Evolutionary conservation across 2,329 filamentous ascomycete species (phyloP), one percentile per base, ranked within the genome.

Genomic region (Diaporthe nobilis): DNA sequence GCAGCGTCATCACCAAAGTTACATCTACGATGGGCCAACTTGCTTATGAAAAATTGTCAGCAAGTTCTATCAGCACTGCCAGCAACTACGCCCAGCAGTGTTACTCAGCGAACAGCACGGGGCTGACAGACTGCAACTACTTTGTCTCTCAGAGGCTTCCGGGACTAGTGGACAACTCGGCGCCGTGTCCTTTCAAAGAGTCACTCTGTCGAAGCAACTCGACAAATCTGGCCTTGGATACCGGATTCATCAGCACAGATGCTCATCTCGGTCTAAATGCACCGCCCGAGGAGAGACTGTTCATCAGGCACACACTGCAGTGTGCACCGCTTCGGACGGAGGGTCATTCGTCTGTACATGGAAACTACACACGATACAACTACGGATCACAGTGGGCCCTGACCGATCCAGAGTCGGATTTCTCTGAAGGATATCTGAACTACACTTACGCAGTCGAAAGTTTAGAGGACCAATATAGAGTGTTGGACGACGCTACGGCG

Each of bases 261-360:
- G 31, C 67, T 0, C 67, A 81, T 28, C 39, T 81, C 3, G 80
- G 79, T 0, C 68, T 81, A 12, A 81, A 80, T 44, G 71, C 75
- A 2, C 78, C 77, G 0, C 22, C 25, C 8, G n/a, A 79, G 1
- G 73, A 81, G 25, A 67, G 78, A 13, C 70, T 80, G 22, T 58
- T 71, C 15, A n/a, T 71, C 7, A 47, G 76, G n/a, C 28, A n/a
- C 22, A 67, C 58, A 2, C 10, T 72, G 22, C 53, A 73, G 1
- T 77, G 76, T 28, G 74, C 74, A 1, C 76, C 74, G 12, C 47
- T 77, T 12, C 34, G 47, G 4, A 77, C 76, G 2, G 44, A 74
- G 20, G 72, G 74, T 1, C 47, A 72, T 12, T 51, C 42, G 3
- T 73, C 65, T 0, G n/a, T 31, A 2, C 51, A 71, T n/a, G 39